Percentiles rank a stretch among this genome's conserved stretches.
These are phyloP conservation scores for Handroanthus guayacan DNA, from an alignment of 257 asterid species.

Conservation along the genomic window DNA sequence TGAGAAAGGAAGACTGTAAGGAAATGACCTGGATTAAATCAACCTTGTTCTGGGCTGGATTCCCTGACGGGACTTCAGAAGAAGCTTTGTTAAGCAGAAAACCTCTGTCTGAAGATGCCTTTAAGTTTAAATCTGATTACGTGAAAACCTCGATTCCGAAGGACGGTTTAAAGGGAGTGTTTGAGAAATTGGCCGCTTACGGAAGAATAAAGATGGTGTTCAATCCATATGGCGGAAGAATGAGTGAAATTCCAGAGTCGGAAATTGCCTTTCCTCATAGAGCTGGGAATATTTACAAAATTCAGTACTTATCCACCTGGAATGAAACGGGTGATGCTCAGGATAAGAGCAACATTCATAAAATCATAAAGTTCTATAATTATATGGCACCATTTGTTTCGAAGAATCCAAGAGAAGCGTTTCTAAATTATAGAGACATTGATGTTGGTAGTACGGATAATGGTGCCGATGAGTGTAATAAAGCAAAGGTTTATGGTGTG, in stretches of 20 bases:
- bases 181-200: background rate
- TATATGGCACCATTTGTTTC: constrained; percentile 54
- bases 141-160: constrained; percentile 39
- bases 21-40: constrained; percentile 48
- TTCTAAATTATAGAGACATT: constrained; percentile 52
- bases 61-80: constrained; percentile 14
- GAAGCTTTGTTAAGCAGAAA: constrained; percentile 21
- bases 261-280: constrained; percentile 47
- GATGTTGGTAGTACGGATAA: constrained; percentile 49
- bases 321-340: constrained; percentile 9
- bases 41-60: constrained; percentile 15
- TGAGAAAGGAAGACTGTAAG: constrained; percentile 34
- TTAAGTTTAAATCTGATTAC: constrained; percentile 49
- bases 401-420: constrained; percentile 46
- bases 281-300: constrained; percentile 45
- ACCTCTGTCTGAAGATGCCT: background rate
- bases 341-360: background rate
- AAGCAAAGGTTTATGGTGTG: constrained; percentile 48
- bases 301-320: constrained; percentile 42
- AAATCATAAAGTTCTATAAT: constrained; percentile 17
- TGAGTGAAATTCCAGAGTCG: constrained; percentile 40
- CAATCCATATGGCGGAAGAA: constrained; percentile 50
- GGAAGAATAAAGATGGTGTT: constrained; percentile 18
- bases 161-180: background rate
- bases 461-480: constrained; percentile 14